phyloP scores from a whole-genome alignment of 2,329 filamentous ascomycete genomes.

The Plectosphaerella plurivora region DNA sequence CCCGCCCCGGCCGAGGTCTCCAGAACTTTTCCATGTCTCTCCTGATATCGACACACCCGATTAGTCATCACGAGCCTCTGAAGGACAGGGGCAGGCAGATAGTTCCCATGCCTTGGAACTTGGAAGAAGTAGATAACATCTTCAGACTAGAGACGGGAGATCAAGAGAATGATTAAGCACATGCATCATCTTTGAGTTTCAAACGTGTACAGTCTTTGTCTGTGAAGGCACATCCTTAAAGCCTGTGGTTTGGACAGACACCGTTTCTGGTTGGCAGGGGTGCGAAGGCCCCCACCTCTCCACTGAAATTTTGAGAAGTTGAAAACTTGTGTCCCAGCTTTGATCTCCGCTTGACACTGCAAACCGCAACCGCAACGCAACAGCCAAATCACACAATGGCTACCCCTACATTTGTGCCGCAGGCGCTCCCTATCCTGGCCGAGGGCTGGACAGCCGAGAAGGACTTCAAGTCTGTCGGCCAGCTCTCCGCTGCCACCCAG shows the following conservation, averaged over 20 bases:
- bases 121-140: too few species aligned
- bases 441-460: slow-evolving; percentile 82
- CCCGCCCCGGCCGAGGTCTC: not conserved
- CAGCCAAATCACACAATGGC: slow-evolving; percentile 49
- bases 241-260: too few species aligned
- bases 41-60: too few species aligned
- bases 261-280: too few species aligned
- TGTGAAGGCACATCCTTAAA: too few species aligned
- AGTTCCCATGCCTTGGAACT: too few species aligned
- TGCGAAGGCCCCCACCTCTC: not conserved
- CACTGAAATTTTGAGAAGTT: slow-evolving; percentile 2
- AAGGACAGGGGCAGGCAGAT: too few species aligned
- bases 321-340: slow-evolving; percentile 1
- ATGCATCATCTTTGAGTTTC: too few species aligned
- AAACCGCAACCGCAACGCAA: not conserved
- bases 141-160: too few species aligned
- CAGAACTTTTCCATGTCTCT: not conserved
- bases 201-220: too few species aligned
- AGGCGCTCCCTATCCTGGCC: slow-evolving; percentile 71
- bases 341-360: not conserved
- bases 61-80: too few species aligned
- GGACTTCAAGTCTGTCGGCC: slow-evolving; percentile 81
- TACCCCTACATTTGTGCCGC: slow-evolving; percentile 53
- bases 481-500: slow-evolving; percentile 72
- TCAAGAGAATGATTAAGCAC: not conserved